Conservation (phyloP, 108 stramenopile genomes). For the Skeletonema tropicum region DNA sequence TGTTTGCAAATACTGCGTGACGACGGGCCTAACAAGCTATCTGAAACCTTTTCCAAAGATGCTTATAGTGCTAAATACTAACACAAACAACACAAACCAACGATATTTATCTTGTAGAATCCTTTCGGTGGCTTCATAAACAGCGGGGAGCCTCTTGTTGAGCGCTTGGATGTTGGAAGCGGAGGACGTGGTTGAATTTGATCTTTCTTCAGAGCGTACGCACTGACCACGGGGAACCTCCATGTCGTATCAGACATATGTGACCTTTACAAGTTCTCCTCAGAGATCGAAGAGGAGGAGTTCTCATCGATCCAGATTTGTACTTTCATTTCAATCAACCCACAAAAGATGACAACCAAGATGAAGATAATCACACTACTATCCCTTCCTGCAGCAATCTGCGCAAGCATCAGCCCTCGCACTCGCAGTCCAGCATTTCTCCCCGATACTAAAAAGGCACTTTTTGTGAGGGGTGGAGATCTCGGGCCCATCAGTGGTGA, state of each 20-base stretch:
- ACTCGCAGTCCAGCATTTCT: not conserved
- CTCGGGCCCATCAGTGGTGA: constrained; percentile 22
- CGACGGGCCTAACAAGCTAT: not conserved
- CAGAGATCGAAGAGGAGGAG: not conserved
- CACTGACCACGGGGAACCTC: not conserved
- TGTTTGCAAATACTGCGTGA: not conserved
- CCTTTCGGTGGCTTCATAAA: not conserved
- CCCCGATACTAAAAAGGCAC: constrained; percentile 2
- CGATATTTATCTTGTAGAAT: not conserved
- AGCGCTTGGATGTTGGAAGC: not conserved
- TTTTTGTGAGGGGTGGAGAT: constrained; percentile 18
- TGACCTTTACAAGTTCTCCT: not conserved
- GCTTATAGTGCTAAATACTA: not conserved
- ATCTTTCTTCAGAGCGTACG: not conserved
- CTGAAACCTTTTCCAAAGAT: not conserved
- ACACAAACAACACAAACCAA: not conserved
- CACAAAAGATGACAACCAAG: not conserved
- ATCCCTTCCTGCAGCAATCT: not conserved
- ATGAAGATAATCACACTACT: not conserved
- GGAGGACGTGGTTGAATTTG: not conserved
- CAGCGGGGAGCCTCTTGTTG: not conserved
- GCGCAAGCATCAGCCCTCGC: not conserved
- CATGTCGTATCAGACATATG: not conserved
- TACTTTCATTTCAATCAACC: not conserved
- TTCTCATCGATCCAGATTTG: not conserved